Evolutionary conservation across 2,329 filamentous ascomycete species (phyloP), one percentile per base, ranked within the genome.

Genomic region (Verticillium isaacii): DNA sequence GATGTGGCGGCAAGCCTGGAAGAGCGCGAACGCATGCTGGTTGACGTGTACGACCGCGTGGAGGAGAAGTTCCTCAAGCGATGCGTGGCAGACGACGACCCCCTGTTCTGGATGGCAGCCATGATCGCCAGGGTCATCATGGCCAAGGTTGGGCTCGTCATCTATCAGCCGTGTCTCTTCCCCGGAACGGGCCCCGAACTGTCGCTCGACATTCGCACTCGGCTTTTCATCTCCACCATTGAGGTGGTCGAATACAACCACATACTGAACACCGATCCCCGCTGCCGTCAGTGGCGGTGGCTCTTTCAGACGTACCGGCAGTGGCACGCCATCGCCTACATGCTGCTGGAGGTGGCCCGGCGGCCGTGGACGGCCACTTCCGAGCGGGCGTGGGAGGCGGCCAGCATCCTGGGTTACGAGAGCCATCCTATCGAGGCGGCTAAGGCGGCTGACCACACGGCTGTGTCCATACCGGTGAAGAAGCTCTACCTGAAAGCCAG

Each of bases 71-170:
- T 86, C 65, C 73, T 87, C 23, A 74, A 75, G 41, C 77, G 86
- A 61, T 65, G 61, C 9, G 54, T 61, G 2, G 81, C 81, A 59
- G 73, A 83, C 61, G 78, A 80, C 69, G 73, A 84, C 56, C 79
- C 83, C 0, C 75, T 91, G 1, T 87, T 87, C 65, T 91, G 89
- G 87, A 84, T 90, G 32, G 84, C 84, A 8, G 87, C 85, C 4
- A 89, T 89, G 32, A 80, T 91, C 29, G 83, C 86, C 3, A 85
- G 89, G 11, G 79, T 94, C 36, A 86, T 93, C 64, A 85, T 93
- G 75, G 87, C 88, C 59, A 94, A 93, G 74, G 86, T 93, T 79
- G 91, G 88, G 77, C 80, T 95, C 39, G 83, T 93, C 63, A 83
- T 92, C 2, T 90, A 94, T 68, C 88, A 94, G 67, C 90, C 90